phyloP scores from a whole-genome alignment of 2,329 filamentous ascomycete genomes.

The Fusarium torulosum region DNA sequence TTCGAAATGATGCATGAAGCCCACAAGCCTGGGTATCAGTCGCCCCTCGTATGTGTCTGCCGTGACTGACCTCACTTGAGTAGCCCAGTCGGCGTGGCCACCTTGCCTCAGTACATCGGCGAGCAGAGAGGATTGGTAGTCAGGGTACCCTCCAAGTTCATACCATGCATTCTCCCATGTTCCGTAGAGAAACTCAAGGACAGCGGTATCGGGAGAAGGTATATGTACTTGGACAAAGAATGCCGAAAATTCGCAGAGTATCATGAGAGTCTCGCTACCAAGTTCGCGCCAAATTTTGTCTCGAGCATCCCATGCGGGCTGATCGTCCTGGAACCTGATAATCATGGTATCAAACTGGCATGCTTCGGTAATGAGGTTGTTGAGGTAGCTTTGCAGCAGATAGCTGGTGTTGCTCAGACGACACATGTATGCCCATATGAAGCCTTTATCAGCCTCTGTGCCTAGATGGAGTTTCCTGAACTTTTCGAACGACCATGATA shows the following conservation, averaged over 20 bases:
- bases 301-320: conserved; percentile 2
- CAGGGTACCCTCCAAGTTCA: conserved; percentile 1
- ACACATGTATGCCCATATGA: conserved; percentile 9
- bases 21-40: conserved; percentile 34
- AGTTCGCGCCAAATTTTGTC: conserved; percentile 5
- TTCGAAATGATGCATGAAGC: conserved; percentile 24
- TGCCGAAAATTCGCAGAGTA: conserved; percentile 29
- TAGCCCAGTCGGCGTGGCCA: conserved; percentile 6
- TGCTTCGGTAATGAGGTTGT: conserved; percentile 36
- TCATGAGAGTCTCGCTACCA: conserved; percentile 10
- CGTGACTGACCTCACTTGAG: neutral
- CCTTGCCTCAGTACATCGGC: neutral
- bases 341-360: conserved; percentile 32
- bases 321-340: conserved; percentile 19
- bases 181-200: neutral
- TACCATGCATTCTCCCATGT: conserved; percentile 1
- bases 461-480: neutral
- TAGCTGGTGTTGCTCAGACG: neutral
- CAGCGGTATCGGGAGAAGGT: neutral
- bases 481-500: neutral
- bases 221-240: neutral
- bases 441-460: neutral
- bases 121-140: conserved; percentile 12
- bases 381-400: conserved; percentile 36
- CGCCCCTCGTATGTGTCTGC: conserved; percentile 20